Evolutionary conservation across 768 basidiomycete species (phyloP).

Genomic region (Boletales sp.): DNA sequence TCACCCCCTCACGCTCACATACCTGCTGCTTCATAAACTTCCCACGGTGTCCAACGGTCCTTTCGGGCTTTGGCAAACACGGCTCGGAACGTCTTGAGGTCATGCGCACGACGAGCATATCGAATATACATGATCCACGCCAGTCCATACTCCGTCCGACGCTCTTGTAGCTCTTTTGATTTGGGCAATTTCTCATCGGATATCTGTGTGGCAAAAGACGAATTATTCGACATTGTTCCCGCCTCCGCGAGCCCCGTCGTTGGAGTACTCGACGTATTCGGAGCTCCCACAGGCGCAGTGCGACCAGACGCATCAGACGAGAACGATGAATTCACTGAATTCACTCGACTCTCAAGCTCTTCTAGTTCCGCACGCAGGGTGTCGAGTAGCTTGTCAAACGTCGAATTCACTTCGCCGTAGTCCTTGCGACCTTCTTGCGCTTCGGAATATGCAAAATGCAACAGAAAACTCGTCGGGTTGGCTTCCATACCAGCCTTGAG

Average conservation of each 20-base stretch:
- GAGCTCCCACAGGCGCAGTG: slow-evolving; percentile 21
- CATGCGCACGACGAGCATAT: slow-evolving; percentile 85
- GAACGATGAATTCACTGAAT: slow-evolving; percentile 37
- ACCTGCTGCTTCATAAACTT: slow-evolving; percentile 93
- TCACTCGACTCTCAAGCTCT: slow-evolving; percentile 45
- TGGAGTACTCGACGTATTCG: slow-evolving; percentile 10
- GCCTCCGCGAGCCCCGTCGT: slow-evolving; percentile 21
- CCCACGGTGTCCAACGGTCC: slow-evolving; percentile 78
- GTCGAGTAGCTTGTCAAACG: slow-evolving; percentile 71
- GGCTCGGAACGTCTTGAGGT: slow-evolving; percentile 70
- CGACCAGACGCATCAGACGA: slow-evolving; percentile 33
- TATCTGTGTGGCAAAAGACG: slow-evolving; percentile 48
- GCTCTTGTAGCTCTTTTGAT: slow-evolving; percentile 48
- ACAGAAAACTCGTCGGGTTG: slow-evolving; percentile 81
- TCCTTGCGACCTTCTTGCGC: slow-evolving; percentile 61
- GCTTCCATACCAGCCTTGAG: slow-evolving; percentile 85
- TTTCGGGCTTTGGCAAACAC: slow-evolving; percentile 83
- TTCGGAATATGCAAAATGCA: slow-evolving; percentile 90
- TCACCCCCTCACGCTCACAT: slow-evolving; percentile 1
- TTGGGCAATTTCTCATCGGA: slow-evolving; percentile 54
- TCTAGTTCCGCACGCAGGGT: slow-evolving; percentile 65
- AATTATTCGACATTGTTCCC: slow-evolving; percentile 36
- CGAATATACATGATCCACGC: slow-evolving; percentile 93
- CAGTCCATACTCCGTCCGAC: slow-evolving; percentile 68
- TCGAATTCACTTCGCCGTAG: slow-evolving; percentile 61